A percentile compares a stretch with the other conserved stretches of the same genome.
Conservation (phyloP, 2,329 filamentous ascomycete genomes). For the Trichoderma polysporum region DNA sequence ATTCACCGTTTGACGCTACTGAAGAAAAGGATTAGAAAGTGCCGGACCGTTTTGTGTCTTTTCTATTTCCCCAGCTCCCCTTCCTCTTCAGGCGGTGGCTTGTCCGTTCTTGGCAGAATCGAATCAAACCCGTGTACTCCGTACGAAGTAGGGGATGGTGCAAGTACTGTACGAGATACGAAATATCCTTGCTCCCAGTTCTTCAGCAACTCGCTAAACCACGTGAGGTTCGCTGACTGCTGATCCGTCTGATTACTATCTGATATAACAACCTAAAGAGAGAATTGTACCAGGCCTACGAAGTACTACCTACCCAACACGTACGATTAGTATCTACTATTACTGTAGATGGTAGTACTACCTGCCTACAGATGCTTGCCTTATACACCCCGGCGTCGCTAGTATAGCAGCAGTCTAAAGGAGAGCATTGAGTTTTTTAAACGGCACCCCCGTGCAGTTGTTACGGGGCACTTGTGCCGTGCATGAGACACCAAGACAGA, state of each 20-base stretch:
- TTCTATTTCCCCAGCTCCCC: neutral
- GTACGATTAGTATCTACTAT: neutral
- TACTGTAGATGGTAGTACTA: neutral
- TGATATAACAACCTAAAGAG: neutral
- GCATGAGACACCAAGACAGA: conserved; percentile 3
- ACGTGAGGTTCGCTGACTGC: neutral
- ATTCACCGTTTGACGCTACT: neutral
- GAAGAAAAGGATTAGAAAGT: neutral
- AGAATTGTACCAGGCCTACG: too few species aligned
- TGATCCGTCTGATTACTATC: neutral
- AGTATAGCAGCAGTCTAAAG: neutral
- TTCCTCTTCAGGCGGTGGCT: neutral
- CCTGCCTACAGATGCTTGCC: neutral
- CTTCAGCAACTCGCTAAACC: neutral
- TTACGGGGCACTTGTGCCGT: neutral
- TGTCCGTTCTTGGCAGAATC: neutral
- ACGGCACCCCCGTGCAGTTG: neutral
- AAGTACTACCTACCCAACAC: neutral
- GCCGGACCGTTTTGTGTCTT: neutral
- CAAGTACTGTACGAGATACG: neutral
- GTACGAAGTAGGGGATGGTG: neutral
- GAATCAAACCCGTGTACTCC: neutral
- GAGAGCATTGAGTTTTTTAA: neutral
- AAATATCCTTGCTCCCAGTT: neutral
- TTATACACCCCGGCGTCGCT: neutral